Base-by-base conservation (phyloP, 1,284 basidiomycete species). In the Peniophora sp. region DNA sequence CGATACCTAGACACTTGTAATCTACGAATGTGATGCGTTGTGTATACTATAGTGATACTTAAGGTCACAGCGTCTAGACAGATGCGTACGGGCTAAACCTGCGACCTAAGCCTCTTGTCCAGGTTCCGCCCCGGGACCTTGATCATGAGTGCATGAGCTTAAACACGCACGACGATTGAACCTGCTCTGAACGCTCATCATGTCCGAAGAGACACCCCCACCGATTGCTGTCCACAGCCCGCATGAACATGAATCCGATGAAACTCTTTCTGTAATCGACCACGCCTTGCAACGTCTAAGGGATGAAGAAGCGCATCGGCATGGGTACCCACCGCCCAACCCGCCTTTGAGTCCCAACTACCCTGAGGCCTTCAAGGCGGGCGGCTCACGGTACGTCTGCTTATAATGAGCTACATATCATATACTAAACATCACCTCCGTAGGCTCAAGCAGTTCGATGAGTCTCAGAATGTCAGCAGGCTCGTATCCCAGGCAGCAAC, bases 401-500 rank as follows among this genome's bases (percentile, higher is more conserved):
- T 23, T 49, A 36, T 43, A 25, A n/a, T 46, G 14, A 16, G 41
- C 20, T 44, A 14, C 14, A 19, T 44, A n/a, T n/a, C n/a, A n/a
- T n/a, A n/a, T n/a, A n/a, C n/a, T n/a, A n/a, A n/a, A n/a, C n/a
- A n/a, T n/a, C n/a, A n/a, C n/a, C n/a, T n/a, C n/a, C n/a, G n/a
- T 45, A 91, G 88, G 79, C 66, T 91, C 59, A 90, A 87, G 70
- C 74, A 76, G 58, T 91, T 91, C 58, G 89, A 91, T 63, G 75
- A 87, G 62, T 87, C 85, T 25, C 74, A 79, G 48, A 74, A 80
- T 27, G 73, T 78, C 12, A 88, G 85, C 56, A 72, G 82, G 53
- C 78, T 77, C 53, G 76, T 74, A 39, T 89, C 86, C 38, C 77
- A 80, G 55, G 77, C 85, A 2, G 75, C 81, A 14, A 88, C 87